A percentile compares a stretch with the other conserved stretches of the same genome.
Evolutionary conservation across 768 basidiomycete species (phyloP).

Genomic region (Psilocybe cyanescens): DNA sequence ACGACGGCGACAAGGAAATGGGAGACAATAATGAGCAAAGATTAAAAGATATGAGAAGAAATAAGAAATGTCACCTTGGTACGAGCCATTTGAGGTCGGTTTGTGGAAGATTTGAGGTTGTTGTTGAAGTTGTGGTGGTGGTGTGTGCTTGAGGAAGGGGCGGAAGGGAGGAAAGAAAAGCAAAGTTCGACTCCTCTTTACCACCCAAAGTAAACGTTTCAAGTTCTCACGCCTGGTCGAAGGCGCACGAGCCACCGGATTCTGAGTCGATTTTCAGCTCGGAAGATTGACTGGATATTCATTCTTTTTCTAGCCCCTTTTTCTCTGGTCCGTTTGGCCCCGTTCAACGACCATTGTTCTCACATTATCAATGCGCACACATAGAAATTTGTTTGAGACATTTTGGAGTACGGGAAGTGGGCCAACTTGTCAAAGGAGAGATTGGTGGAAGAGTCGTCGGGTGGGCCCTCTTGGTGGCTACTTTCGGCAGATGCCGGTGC

Average conservation of each 20-base stretch:
- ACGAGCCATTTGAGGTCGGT: constrained; percentile 69
- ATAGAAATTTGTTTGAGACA: constrained; percentile 19
- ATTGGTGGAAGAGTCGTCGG: constrained; percentile 13
- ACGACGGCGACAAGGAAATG: constrained; percentile 34
- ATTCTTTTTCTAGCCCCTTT: constrained; percentile 29
- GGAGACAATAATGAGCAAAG: constrained; percentile 10
- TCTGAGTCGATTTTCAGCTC: constrained; percentile 50
- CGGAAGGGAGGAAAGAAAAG: constrained; percentile 35
- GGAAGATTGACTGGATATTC: constrained; percentile 49
- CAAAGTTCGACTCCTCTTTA: constrained; percentile 35
- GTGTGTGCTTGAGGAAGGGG: constrained; percentile 38
- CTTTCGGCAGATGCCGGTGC: constrained; percentile 25
- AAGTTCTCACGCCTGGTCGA: constrained; percentile 50
- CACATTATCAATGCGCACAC: constrained; percentile 4
- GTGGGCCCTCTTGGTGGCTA: constrained; percentile 17
- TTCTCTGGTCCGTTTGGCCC: constrained; percentile 16
- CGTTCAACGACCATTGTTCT: constrained; percentile 21
- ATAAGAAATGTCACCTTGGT: constrained; percentile 65
- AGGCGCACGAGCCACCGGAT: constrained; percentile 54
- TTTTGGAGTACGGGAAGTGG: constrained; percentile 17
- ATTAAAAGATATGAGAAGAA: constrained; percentile 22
- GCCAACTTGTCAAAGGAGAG: constrained; percentile 8
- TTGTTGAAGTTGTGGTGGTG: constrained; percentile 34
- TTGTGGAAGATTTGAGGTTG: constrained; percentile 24
- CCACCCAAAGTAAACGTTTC: constrained; percentile 40